These are phyloP conservation scores for Scedosporium aurantiacum DNA, from an alignment of 2,329 filamentous ascomycete species.

Conservation along the genomic window DNA sequence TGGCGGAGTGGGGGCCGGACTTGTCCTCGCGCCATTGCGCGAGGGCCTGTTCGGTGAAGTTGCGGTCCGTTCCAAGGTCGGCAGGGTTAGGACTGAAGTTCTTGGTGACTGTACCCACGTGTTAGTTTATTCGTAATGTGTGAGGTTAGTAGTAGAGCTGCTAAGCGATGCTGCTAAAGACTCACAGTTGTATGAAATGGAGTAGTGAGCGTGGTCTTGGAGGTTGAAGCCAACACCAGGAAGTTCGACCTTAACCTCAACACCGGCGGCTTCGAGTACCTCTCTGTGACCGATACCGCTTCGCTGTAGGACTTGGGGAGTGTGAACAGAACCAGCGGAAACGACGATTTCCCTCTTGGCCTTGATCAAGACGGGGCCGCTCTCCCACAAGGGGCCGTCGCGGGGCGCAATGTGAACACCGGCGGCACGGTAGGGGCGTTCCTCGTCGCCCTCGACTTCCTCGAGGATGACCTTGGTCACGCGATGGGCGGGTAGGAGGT, in stretches of 20 bases:
- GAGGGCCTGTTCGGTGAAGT: background rate
- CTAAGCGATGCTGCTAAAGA: background rate
- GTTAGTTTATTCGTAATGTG: background rate
- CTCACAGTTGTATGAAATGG: conserved; percentile 11
- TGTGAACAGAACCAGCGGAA: conserved; percentile 29
- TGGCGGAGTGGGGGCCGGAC: conserved; percentile 11
- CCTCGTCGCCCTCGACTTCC: conserved; percentile 1
- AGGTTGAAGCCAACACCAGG: conserved; percentile 53
- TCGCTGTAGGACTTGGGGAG: conserved; percentile 30
- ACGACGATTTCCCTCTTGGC: conserved; percentile 28
- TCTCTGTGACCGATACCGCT: conserved; percentile 27
- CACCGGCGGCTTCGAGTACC: conserved; percentile 28
- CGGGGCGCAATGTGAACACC: conserved; percentile 8
- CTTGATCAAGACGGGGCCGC: conserved; percentile 5
- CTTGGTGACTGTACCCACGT: conserved; percentile 7
- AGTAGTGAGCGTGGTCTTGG: conserved; percentile 32
- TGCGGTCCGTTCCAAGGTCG: background rate
- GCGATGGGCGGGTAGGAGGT: conserved; percentile 9
- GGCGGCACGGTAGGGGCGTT: background rate
- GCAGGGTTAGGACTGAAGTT: conserved; percentile 3
- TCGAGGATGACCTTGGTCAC: conserved; percentile 8
- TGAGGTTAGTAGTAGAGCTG: too few species aligned
- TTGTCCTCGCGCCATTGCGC: conserved; percentile 5
- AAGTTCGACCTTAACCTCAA: conserved; percentile 41
- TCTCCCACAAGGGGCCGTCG: conserved; percentile 8